Evolutionary conservation across 306 rosid species (phyloP).

Genomic region (Quercus rubra): DNA sequence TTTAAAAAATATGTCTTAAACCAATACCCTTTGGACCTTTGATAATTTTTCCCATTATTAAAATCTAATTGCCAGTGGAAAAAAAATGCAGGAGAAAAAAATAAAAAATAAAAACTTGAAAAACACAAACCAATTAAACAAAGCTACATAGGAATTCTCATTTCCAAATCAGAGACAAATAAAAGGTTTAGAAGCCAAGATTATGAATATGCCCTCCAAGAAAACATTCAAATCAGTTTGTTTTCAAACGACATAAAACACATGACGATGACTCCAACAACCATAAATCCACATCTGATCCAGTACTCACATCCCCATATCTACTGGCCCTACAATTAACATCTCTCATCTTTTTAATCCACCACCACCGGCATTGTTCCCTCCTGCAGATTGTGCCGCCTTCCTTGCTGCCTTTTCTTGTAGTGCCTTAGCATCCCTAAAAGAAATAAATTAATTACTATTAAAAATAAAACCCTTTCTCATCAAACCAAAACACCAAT

Average conservation of each 20-base stretch:
- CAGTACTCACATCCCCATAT: constrained; percentile 12
- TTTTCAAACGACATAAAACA: constrained; percentile 9
- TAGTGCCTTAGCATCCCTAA: constrained; percentile 70
- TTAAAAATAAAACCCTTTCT: no score
- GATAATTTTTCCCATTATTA: no score
- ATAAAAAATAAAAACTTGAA: neutral
- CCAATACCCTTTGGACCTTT: no score
- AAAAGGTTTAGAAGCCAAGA: constrained; percentile 11
- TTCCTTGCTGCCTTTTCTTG: constrained; percentile 68
- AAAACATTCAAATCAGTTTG: constrained; percentile 11
- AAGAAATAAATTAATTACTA: no score
- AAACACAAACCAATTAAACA: neutral
- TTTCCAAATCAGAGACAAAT: constrained; percentile 17
- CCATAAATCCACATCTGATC: constrained; percentile 18
- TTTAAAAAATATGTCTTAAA: no score
- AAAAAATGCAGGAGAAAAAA: neutral
- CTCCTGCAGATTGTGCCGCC: constrained; percentile 46
- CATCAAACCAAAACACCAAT: rapidly evolving
- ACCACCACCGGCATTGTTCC: constrained; percentile 44
- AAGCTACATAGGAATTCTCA: constrained; percentile 13
- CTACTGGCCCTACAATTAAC: constrained; percentile 2
- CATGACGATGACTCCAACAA: neutral
- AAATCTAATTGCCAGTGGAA: neutral
- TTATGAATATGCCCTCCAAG: constrained; percentile 13
- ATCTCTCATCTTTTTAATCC: constrained; percentile 41